A percentile compares a stretch with the other conserved stretches of the same genome.
phyloP scores from a whole-genome alignment of 352 stramenopile genomes.

The Pythium oligandrum region DNA sequence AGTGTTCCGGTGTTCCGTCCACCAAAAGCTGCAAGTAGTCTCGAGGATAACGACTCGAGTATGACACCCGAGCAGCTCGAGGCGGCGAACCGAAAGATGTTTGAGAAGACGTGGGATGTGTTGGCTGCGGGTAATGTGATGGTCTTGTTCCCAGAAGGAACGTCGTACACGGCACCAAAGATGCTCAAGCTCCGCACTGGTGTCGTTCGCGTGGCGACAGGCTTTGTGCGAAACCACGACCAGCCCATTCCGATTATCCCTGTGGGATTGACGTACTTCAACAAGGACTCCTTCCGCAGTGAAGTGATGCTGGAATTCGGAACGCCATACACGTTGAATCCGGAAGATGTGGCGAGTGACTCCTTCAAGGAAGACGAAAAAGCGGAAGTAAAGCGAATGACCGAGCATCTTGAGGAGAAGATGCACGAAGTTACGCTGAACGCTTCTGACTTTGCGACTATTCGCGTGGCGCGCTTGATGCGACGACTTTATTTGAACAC shows the following conservation, averaged over 20 bases:
- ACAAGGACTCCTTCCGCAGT: constrained; percentile 75
- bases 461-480: constrained; percentile 55
- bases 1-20: constrained; percentile 68
- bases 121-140: constrained; percentile 60
- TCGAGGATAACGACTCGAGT: constrained; percentile 63
- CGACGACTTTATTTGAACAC: constrained; percentile 65
- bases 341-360: constrained; percentile 25
- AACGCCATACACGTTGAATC: constrained; percentile 44
- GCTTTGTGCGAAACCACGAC: constrained; percentile 66
- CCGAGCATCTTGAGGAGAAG: constrained; percentile 25
- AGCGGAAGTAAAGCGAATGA: constrained; percentile 39
- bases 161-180: constrained; percentile 74
- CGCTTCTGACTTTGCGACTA: constrained; percentile 58
- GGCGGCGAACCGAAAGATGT: constrained; percentile 59
- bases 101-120: constrained; percentile 65
- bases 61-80: constrained; percentile 61
- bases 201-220: constrained; percentile 65
- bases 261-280: constrained; percentile 78
- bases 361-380: constrained; percentile 30
- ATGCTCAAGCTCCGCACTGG: constrained; percentile 73
- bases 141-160: constrained; percentile 77
- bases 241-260: constrained; percentile 66
- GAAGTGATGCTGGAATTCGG: constrained; percentile 73
- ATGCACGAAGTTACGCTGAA: constrained; percentile 59
- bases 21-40: constrained; percentile 26